Percentiles rank a stretch among this genome's conserved stretches.
Evolutionary conservation across 1,139 yeast genomes (phyloP).

Genomic region (Suhomyces maxii): DNA sequence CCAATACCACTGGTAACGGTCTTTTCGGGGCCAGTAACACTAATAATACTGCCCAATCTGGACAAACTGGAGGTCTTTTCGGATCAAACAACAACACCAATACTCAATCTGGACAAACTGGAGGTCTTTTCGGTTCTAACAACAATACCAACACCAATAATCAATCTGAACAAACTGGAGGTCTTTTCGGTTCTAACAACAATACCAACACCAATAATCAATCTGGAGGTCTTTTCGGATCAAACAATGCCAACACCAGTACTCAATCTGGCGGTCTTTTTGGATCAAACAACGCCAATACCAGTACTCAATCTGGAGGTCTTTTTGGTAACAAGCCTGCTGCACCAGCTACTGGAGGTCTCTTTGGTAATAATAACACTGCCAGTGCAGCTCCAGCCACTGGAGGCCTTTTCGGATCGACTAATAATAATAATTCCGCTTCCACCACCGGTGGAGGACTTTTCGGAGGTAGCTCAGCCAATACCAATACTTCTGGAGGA

Average conservation of each 20-base stretch:
- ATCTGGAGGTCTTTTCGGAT: slow-evolving; percentile 13
- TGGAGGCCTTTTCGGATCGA: slow-evolving; percentile 17
- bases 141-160: slow-evolving; percentile 4
- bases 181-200: slow-evolving; percentile 13
- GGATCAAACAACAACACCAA: slow-evolving; percentile 13
- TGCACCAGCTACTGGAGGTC: slow-evolving; percentile 14
- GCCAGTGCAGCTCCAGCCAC: slow-evolving; percentile 5
- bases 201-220: slow-evolving; percentile 4
- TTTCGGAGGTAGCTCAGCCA: slow-evolving; percentile 9
- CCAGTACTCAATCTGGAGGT: slow-evolving; percentile 15
- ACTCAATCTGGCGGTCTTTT: slow-evolving; percentile 20
- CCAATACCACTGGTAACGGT: slow-evolving; percentile 14
- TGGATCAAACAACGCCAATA: slow-evolving; percentile 15
- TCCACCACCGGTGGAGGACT: slow-evolving; percentile 10
- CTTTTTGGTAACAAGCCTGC: slow-evolving; percentile 22
- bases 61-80: slow-evolving; percentile 21
- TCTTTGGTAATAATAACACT: slow-evolving; percentile 12
- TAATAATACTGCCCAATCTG: slow-evolving; percentile 5
- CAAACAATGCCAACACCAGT: slow-evolving; percentile 5
- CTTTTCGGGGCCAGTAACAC: slow-evolving; percentile 16
- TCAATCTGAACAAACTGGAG: slow-evolving; percentile 5
- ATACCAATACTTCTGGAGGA: slow-evolving; percentile 12
- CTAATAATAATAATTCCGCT: slow-evolving; percentile 3
- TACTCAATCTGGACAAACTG: slow-evolving; percentile 3
- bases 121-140: slow-evolving; percentile 13